phyloP scores from a whole-genome alignment of 1,284 basidiomycete species.

The Gomphus sp. region DNA sequence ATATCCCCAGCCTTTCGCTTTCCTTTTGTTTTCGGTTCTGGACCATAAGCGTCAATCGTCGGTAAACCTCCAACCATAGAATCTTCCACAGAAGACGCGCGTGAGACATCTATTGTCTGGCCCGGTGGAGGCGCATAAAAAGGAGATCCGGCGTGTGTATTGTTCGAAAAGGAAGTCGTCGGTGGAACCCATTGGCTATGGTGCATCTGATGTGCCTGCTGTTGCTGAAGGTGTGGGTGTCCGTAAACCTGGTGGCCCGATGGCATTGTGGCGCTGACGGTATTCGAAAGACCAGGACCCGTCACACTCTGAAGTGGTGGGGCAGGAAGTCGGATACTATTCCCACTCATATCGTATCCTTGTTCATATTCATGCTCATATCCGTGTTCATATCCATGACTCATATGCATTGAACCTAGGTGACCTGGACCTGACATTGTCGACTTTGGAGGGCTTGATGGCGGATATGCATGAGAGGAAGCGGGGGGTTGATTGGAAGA shows the following conservation, averaged over 20 bases:
- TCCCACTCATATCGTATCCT: conserved; percentile 2
- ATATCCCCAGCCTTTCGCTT: conserved; percentile 21
- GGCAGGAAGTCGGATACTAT: not conserved
- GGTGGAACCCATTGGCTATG: not conserved
- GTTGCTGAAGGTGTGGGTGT: not conserved
- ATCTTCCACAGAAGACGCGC: conserved; percentile 4
- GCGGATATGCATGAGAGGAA: not conserved
- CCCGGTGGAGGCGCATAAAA: conserved; percentile 5
- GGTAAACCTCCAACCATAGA: not conserved
- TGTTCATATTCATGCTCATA: conserved; percentile 5
- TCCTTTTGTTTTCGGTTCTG: conserved; percentile 1
- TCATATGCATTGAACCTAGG: conserved; percentile 20
- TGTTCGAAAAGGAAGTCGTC: not conserved
- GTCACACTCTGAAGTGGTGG: not conserved
- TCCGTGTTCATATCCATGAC: conserved; percentile 14
- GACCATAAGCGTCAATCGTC: conserved; percentile 4
- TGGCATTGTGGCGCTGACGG: not conserved
- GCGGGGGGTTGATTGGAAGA: not conserved
- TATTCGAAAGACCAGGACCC: not conserved
- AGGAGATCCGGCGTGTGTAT: not conserved
- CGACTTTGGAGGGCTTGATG: conserved; percentile 6
- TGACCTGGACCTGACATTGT: conserved; percentile 15
- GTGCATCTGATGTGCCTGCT: not conserved
- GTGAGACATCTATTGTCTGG: conserved; percentile 18
- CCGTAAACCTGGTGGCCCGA: not conserved